Conservation (phyloP, 2,329 filamentous ascomycete species). For the Clarireedia hainanense region DNA sequence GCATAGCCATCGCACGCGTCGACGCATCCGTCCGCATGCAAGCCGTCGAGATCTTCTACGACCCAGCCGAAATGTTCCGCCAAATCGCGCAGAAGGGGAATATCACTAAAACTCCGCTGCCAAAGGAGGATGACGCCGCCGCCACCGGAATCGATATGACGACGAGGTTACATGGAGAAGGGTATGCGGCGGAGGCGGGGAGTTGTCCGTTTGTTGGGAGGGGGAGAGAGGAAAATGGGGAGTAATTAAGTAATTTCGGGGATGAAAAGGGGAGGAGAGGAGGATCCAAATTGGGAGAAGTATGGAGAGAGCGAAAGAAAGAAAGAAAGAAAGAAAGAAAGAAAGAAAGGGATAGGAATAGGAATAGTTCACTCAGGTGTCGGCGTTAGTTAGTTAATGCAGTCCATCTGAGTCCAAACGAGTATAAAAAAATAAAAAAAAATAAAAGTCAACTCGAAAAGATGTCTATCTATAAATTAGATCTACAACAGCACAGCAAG, state of each 20-base stretch:
- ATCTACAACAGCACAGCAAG: no score
- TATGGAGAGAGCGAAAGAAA: neutral
- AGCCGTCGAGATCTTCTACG: constrained; percentile 56
- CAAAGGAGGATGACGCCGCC: neutral
- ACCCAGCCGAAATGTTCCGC: constrained; percentile 58
- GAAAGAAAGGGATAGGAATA: no score
- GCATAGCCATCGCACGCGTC: constrained; percentile 53
- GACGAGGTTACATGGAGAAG: constrained; percentile 14
- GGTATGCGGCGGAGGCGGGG: neutral
- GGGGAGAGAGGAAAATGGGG: neutral
- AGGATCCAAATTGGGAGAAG: neutral
- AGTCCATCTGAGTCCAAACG: no score
- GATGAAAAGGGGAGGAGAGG: neutral
- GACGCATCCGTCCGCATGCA: constrained; percentile 52
- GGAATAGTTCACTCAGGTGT: no score
- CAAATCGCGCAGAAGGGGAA: constrained; percentile 47
- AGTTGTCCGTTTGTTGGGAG: constrained; percentile 3
- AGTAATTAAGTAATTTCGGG: neutral
- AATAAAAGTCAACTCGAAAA: no score
- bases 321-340: no score
- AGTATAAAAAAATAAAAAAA: no score
- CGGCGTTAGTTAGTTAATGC: no score
- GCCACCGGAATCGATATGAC: constrained; percentile 9
- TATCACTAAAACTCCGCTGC: constrained; percentile 10
- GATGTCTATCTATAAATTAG: no score